Conservation (phyloP, 129 eudicot genomes). For the Heracleum sosnowskyi region DNA sequence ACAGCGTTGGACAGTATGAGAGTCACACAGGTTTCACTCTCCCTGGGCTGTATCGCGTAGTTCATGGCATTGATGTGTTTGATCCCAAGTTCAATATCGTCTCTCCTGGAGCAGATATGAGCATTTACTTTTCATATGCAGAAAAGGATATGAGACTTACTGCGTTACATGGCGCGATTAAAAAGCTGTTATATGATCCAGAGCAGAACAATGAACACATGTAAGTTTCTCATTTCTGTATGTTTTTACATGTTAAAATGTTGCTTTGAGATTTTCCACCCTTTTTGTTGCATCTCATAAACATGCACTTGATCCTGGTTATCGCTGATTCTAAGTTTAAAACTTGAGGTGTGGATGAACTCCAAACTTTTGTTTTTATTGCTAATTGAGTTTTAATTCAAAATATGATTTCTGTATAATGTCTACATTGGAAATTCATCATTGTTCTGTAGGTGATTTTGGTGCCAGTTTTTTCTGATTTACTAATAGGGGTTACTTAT, state of each 20-base stretch:
- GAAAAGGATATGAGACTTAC: conserved; percentile 26
- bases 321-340: not conserved
- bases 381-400: not conserved
- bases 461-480: not conserved
- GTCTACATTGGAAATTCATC: not conserved
- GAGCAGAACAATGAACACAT: conserved; percentile 25
- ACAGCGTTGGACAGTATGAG: conserved; percentile 37
- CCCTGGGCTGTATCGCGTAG: conserved; percentile 33
- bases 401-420: not conserved
- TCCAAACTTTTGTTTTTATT: not conserved
- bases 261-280: not conserved
- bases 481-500: not conserved
- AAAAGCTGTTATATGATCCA: conserved; percentile 22
- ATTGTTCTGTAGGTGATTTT: not conserved
- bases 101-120: conserved; percentile 34
- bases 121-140: conserved; percentile 28
- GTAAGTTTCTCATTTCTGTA: conserved; percentile 7
- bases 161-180: conserved; percentile 18
- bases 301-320: not conserved
- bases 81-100: conserved; percentile 37
- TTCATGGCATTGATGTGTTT: conserved; percentile 28
- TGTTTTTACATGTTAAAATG: not conserved
- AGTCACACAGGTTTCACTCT: conserved; percentile 27
- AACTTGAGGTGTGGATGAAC: not conserved
- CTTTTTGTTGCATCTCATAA: not conserved